Percentiles rank a stretch among this genome's conserved stretches.
These are phyloP conservation scores for Aphanomyces invadans DNA, from an alignment of 352 stramenopile species.

Conservation along the genomic window DNA sequence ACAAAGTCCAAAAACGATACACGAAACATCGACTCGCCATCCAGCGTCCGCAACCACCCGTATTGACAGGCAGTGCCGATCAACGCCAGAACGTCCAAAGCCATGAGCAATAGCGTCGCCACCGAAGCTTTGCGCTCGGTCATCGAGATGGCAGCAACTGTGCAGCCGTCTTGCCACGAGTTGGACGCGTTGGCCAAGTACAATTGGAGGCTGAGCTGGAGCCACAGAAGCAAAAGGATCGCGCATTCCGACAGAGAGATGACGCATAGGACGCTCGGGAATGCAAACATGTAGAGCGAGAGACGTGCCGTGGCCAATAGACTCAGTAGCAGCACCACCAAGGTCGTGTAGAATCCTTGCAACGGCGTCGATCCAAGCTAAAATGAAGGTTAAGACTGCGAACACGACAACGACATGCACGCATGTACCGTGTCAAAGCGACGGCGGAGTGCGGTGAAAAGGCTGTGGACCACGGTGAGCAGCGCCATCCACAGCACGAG, in stretches of 20 bases:
- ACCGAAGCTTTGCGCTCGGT: neutral
- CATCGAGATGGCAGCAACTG: neutral
- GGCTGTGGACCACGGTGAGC: neutral
- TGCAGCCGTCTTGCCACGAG: neutral
- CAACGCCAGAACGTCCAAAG: neutral
- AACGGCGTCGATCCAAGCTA: neutral
- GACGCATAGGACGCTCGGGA: neutral
- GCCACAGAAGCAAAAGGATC: neutral
- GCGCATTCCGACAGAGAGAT: neutral
- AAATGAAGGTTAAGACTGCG: neutral
- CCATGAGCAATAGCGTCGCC: neutral
- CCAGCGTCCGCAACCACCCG: neutral
- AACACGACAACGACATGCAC: neutral
- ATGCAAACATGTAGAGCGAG: neutral
- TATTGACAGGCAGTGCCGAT: neutral
- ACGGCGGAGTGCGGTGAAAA: neutral
- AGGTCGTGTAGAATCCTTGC: neutral
- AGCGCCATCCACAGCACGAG: neutral
- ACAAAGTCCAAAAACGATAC: slow-evolving; percentile 6
- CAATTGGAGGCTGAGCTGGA: neutral
- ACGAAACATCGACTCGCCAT: neutral
- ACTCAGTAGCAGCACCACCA: neutral
- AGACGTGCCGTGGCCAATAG: neutral
- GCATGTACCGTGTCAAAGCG: neutral
- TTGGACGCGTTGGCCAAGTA: neutral